phyloP scores from a whole-genome alignment of 805 yeast genomes.

The Yarrowia sp. region DNA sequence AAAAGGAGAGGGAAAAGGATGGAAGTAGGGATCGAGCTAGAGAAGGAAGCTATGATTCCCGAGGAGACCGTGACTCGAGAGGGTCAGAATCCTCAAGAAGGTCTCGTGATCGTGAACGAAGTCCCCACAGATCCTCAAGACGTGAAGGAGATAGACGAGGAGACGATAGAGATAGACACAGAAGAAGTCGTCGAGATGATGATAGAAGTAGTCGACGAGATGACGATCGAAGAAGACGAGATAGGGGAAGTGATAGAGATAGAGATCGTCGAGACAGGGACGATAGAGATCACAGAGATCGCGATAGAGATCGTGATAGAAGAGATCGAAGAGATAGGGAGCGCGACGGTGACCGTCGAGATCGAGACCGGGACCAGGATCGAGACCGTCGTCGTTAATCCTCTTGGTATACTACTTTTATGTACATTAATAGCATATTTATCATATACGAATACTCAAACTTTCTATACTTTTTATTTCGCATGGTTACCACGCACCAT shows the following conservation, averaged over 20 bases:
- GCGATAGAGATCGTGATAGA: neutral
- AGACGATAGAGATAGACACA: neutral
- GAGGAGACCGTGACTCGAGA: neutral
- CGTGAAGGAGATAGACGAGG: neutral
- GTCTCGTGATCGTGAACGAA: neutral
- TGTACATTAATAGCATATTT: neutral
- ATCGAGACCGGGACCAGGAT: neutral
- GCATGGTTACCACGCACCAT: too few species aligned
- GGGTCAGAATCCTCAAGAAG: neutral
- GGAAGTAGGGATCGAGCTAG: neutral
- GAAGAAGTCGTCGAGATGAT: neutral
- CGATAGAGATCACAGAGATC: neutral
- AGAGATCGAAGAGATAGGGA: neutral
- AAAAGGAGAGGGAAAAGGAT: neutral
- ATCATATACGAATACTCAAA: too few species aligned
- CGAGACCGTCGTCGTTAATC: neutral
- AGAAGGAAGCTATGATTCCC: neutral
- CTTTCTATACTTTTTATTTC: too few species aligned
- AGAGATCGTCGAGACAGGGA: conserved; percentile 1
- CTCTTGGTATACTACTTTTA: neutral
- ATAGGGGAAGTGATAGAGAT: neutral
- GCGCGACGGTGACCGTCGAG: neutral
- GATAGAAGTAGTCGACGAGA: neutral
- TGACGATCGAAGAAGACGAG: neutral
- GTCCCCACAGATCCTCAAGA: neutral